These are phyloP conservation scores for Rhynchosporium graminicola DNA, from an alignment of 2,329 filamentous ascomycete species.

Conservation along the genomic window DNA sequence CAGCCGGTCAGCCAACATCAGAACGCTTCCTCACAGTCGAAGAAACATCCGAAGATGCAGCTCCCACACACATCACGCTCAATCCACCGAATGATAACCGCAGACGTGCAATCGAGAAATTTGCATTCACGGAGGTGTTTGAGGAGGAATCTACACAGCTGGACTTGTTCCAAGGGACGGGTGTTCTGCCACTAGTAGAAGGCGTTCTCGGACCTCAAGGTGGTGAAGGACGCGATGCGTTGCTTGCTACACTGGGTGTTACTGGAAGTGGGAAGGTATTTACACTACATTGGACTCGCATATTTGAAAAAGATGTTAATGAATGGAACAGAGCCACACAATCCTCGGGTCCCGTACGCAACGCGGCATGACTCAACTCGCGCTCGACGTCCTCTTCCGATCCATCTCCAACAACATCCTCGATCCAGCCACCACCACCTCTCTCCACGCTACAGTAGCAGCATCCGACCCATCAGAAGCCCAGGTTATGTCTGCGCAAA, in stretches of 20 bases:
- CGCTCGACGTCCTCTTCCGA: conserved; percentile 85
- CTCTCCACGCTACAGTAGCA: conserved; percentile 71
- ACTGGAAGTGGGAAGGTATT: conserved; percentile 93
- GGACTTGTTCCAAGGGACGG: conserved; percentile 81
- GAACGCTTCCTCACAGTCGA: conserved; percentile 84
- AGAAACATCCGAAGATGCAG: conserved; percentile 46
- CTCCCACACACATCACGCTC: conserved; percentile 71
- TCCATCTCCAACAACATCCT: conserved; percentile 74
- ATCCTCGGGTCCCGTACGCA: conserved; percentile 87
- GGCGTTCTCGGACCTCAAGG: conserved; percentile 75
- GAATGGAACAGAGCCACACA: conserved; percentile 74
- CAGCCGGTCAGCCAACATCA: conserved; percentile 39
- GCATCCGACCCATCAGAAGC: conserved; percentile 81
- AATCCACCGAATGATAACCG: conserved; percentile 81
- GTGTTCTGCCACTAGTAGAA: conserved; percentile 73
- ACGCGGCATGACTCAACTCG: conserved; percentile 87
- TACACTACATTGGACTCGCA: not conserved
- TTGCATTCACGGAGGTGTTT: conserved; percentile 92
- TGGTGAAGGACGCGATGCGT: conserved; percentile 80
- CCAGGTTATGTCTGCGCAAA: conserved; percentile 68
- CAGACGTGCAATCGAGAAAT: conserved; percentile 86
- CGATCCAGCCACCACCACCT: conserved; percentile 57
- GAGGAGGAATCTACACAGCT: conserved; percentile 82
- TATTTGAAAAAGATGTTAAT: conserved; percentile 13
- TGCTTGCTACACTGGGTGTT: conserved; percentile 89